Conservation (phyloP, 805 yeast species). For the Tetrapisispora taiwanensis region DNA sequence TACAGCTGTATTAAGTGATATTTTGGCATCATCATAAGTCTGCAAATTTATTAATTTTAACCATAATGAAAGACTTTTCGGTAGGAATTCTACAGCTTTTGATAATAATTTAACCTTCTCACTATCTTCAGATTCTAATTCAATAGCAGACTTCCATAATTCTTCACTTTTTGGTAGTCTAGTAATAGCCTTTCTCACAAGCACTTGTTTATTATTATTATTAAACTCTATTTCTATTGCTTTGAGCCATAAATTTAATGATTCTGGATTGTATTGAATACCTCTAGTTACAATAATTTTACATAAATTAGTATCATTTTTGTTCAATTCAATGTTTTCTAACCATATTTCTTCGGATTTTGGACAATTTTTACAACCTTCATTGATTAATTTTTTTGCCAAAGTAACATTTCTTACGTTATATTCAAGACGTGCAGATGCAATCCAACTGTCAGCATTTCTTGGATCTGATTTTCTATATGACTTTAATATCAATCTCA, state of each 20-base stretch:
- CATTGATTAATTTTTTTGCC: slow-evolving; percentile 55
- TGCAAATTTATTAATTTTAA: slow-evolving; percentile 39
- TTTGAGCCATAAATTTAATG: slow-evolving; percentile 61
- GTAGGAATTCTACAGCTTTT: slow-evolving; percentile 62
- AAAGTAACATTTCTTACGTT: slow-evolving; percentile 41
- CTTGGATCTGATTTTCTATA: slow-evolving; percentile 63
- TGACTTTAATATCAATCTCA: slow-evolving; percentile 52
- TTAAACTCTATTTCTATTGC: slow-evolving; percentile 63
- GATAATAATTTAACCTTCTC: slow-evolving; percentile 44
- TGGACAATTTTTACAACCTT: slow-evolving; percentile 67
- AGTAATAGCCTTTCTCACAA: slow-evolving; percentile 65
- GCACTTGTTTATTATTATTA: slow-evolving; percentile 38
- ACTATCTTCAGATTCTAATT: slow-evolving; percentile 42
- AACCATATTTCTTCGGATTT: slow-evolving; percentile 70
- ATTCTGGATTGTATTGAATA: slow-evolving; percentile 42
- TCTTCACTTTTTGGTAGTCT: slow-evolving; percentile 43
- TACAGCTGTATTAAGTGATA: slow-evolving; percentile 50
- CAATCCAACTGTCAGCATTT: slow-evolving; percentile 75
- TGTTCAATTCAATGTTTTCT: slow-evolving; percentile 58
- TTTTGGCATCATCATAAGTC: slow-evolving; percentile 38
- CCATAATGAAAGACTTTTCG: slow-evolving; percentile 60
- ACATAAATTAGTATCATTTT: slow-evolving; percentile 34
- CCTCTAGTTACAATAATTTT: slow-evolving; percentile 58
- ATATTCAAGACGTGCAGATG: slow-evolving; percentile 71
- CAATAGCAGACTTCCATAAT: slow-evolving; percentile 63